These are phyloP conservation scores for Ceratocystis destructans DNA, from an alignment of 2,329 filamentous ascomycete species.

Conservation along the genomic window DNA sequence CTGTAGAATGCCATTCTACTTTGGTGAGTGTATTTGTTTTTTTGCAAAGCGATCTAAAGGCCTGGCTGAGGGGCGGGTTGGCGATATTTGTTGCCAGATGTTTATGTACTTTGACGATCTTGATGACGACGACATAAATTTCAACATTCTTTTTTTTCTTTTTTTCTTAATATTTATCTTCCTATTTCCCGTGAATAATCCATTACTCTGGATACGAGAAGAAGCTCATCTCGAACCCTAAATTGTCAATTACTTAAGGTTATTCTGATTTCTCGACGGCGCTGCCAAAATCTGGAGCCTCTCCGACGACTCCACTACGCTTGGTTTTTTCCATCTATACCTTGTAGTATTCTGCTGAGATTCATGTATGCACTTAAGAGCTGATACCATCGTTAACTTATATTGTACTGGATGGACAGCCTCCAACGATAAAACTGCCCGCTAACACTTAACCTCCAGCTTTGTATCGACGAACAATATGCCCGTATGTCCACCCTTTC, in stretches of 20 bases:
- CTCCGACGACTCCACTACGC: constrained; percentile 8
- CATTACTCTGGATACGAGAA: not conserved
- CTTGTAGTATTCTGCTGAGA: not conserved
- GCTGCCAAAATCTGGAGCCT: constrained; percentile 9
- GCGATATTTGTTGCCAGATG: not conserved
- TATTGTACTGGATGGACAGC: not conserved
- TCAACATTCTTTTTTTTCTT: not conserved
- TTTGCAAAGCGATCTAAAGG: not conserved
- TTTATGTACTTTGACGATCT: constrained; percentile 10
- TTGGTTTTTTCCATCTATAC: not conserved
- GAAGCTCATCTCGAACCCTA: not conserved
- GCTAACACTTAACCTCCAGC: not conserved
- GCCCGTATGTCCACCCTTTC: constrained; percentile 1
- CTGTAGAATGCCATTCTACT: not conserved
- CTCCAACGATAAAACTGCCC: not conserved
- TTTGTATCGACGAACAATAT: not conserved
- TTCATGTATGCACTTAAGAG: not conserved
- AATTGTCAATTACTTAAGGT: not conserved
- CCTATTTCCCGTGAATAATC: not conserved
- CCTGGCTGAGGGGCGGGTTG: not conserved
- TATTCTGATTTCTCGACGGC: not conserved
- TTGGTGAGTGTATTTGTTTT: not conserved
- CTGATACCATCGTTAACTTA: not conserved
- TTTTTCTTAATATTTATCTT: not conserved
- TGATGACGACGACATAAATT: constrained; percentile 3